Evolutionary conservation across 106 monocot species (phyloP).

Genomic region (Xerophyta viscosa): DNA sequence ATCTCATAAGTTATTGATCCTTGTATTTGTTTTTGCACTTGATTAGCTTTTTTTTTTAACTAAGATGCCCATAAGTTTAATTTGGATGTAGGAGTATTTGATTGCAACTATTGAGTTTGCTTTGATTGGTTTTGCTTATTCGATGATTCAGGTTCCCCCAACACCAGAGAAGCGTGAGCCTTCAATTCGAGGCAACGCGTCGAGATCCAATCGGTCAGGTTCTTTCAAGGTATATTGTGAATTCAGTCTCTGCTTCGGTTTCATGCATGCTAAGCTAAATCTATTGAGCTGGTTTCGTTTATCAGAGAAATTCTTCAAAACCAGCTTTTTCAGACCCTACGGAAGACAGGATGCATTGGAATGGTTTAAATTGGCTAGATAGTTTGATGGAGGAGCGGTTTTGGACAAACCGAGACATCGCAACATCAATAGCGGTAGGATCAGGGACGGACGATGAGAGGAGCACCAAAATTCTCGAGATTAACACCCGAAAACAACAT

Average conservation of each 20-base stretch:
- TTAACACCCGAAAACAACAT: slow-evolving; percentile 49
- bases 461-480: slow-evolving; percentile 57
- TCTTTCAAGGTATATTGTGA: slow-evolving; percentile 28
- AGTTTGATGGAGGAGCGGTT: slow-evolving; percentile 67
- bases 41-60: too few species aligned
- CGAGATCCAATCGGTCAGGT: slow-evolving; percentile 10
- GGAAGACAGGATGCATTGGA: slow-evolving; percentile 13
- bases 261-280: not conserved
- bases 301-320: slow-evolving; percentile 40
- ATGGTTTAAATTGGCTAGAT: slow-evolving; percentile 56
- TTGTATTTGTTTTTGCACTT: too few species aligned
- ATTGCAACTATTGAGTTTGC: not conserved
- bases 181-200: slow-evolving; percentile 6
- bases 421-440: not conserved
- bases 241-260: not conserved
- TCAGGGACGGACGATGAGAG: slow-evolving; percentile 38
- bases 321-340: not conserved
- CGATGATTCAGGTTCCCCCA: slow-evolving; percentile 25
- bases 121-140: not conserved
- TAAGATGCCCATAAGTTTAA: not conserved
- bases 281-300: not conserved
- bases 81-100: not conserved
- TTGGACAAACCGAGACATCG: slow-evolving; percentile 22
- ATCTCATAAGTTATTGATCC: too few species aligned
- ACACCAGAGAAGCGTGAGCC: slow-evolving; percentile 51